Evolutionary conservation across 306 rosid genomes (phyloP), one percentile per base, ranked within the genome.

Genomic region (Vachellia pachyceras): DNA sequence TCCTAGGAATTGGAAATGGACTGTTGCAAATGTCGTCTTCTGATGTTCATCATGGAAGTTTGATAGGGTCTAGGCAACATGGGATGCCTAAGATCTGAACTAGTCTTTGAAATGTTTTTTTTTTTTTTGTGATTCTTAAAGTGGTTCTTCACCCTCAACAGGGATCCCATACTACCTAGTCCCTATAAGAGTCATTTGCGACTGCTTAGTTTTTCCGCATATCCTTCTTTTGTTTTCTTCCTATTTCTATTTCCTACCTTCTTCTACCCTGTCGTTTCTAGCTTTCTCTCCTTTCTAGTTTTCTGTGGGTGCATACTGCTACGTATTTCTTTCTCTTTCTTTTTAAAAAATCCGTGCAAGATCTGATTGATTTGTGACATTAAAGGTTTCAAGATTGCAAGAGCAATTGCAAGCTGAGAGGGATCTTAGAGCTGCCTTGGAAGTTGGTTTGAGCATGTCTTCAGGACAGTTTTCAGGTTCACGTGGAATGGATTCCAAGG

Each of bases 331-430:
- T 77, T 5, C 52, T 12, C 35, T 69, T n/a, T 54, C 33, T 29
- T 29, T 1, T 29, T 29, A 29, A 29, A 29, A 29, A 5, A 77
- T 29, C 50, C 46, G 18, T 64, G 46, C 66, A 80, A 36, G 49
- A 68, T 81, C 58, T 88, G 73, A 84, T 79, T 72, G 78, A 11
- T 71, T 18, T 79, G 80, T 89, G 58, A 76, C 77, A 68, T 4
- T 76, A 61, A 67, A 95, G 99, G 99, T 96, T 83, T 96, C 97
- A 68, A 93, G 99, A 82, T 90, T 96, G 87, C 99, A 96, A 91
- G 99, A 96, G 90, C 99, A 96, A 86, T 91, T 96, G 86, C 99
- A 96, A 92, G 98, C 99, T 79, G 99, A 96, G 88, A 90, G 99
- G 86, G 99, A 96, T 90, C 97, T 96, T 86, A 90, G 99, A 88